These are phyloP conservation scores for Trichophyton benhamiae DNA, from an alignment of 2,329 filamentous ascomycete species.

Conservation along the genomic window DNA sequence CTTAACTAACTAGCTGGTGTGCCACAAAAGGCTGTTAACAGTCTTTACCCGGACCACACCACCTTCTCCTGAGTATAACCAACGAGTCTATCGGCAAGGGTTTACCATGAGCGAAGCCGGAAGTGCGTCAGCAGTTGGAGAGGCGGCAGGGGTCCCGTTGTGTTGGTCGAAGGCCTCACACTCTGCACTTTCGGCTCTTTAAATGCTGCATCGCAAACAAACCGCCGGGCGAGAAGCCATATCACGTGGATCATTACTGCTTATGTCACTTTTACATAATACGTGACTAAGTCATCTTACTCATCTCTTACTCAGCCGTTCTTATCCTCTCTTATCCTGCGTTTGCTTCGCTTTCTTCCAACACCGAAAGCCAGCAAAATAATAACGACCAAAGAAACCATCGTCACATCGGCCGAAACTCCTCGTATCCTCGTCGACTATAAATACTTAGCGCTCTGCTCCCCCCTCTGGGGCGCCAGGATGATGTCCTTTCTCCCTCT, in stretches of 20 bases:
- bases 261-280: not conserved
- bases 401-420: not conserved
- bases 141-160: not conserved
- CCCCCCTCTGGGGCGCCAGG: not conserved
- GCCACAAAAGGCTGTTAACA: not conserved
- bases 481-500: constrained; percentile 4
- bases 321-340: not conserved
- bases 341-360: not conserved
- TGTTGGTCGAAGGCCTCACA: too few relatives aligned
- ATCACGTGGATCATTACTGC: not conserved
- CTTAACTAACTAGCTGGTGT: not conserved
- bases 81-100: not conserved
- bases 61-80: not conserved
- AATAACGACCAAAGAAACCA: not conserved
- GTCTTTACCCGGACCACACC: not conserved
- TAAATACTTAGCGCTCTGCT: not conserved
- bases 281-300: not conserved
- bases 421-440: not conserved
- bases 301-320: not conserved
- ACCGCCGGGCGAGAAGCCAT: not conserved
- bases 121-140: not conserved
- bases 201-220: not conserved
- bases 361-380: not conserved
- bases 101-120: not conserved
- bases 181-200: too few relatives aligned